Conservation (phyloP, 116 monocot species). For the Cymodocea nodosa region DNA sequence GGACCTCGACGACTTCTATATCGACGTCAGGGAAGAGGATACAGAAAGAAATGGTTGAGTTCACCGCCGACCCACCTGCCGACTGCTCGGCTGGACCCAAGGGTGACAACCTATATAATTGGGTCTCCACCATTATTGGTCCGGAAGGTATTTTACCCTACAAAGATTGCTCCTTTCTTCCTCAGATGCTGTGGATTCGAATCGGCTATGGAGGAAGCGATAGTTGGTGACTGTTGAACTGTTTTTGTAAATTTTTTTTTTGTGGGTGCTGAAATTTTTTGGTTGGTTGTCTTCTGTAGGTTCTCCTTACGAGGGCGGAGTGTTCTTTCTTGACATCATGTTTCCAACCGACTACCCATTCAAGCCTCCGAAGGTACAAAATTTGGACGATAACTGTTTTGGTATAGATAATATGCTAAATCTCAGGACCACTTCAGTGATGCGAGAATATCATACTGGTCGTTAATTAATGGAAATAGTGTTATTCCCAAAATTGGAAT, state of each 20-base stretch:
- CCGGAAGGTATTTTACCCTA: conserved; percentile 34
- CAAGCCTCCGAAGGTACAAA: conserved; percentile 71
- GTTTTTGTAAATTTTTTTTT: not conserved
- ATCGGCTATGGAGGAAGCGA: not conserved
- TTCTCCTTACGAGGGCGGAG: conserved; percentile 82
- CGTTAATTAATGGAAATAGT: not conserved
- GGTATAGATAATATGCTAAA: not conserved
- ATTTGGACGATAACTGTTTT: not conserved
- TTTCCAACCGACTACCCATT: conserved; percentile 87
- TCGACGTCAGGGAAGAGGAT: conserved; percentile 66
- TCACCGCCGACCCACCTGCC: conserved; percentile 49
- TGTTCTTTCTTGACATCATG: conserved; percentile 77
- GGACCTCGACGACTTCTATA: conserved; percentile 47
- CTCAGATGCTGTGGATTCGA: not conserved
- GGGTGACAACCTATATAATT: conserved; percentile 84
- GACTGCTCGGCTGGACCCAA: conserved; percentile 91
- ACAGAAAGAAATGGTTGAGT: conserved; percentile 69
- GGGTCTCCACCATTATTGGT: conserved; percentile 87
- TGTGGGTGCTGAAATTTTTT: not conserved
- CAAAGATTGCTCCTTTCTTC: not conserved
- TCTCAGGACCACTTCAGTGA: no score
- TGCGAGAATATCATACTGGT: not conserved
- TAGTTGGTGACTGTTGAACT: not conserved
- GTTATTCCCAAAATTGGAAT: no score
- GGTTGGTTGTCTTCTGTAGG: conserved; percentile 19